Conservation (phyloP, 441 rosid genomes). For the Mallotus repandus region DNA sequence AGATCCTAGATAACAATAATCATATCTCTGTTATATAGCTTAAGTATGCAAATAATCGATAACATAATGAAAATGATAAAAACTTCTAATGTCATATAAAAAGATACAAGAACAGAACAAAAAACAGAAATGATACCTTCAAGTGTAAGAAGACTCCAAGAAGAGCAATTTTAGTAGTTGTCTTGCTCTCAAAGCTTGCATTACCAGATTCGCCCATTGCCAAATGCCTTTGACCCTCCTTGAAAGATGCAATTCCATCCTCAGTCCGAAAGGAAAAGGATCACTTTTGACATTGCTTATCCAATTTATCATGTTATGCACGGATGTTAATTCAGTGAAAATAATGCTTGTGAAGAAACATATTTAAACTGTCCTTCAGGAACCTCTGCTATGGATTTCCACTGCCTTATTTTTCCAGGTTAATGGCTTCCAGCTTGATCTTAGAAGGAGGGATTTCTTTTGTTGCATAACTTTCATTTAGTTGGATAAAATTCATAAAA, state of each 20-base stretch:
- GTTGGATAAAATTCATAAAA: background rate
- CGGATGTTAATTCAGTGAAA: background rate
- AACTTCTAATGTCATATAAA: background rate
- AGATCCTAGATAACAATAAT: slow-evolving; percentile 49
- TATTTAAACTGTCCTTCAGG: background rate
- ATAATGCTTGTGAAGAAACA: background rate
- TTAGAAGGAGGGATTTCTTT: background rate
- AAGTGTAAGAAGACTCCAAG: slow-evolving; percentile 56
- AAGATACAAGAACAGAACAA: slow-evolving; percentile 3
- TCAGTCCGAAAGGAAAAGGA: slow-evolving; percentile 39
- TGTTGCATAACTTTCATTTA: background rate
- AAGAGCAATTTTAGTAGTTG: slow-evolving; percentile 74
- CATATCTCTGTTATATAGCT: slow-evolving; percentile 20
- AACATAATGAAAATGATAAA: slow-evolving; percentile 7
- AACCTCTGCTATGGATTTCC: background rate
- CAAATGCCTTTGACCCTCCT: slow-evolving; percentile 35
- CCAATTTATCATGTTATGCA: slow-evolving; percentile 4
- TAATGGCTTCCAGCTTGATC: slow-evolving; percentile 7
- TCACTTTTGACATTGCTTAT: slow-evolving; percentile 17
- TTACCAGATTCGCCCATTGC: slow-evolving; percentile 39
- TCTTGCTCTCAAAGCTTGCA: slow-evolving; percentile 51
- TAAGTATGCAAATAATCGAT: slow-evolving; percentile 11
- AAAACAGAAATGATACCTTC: slow-evolving; percentile 42
- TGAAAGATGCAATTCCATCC: slow-evolving; percentile 33
- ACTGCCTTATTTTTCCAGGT: background rate